Percentiles rank a stretch among this genome's conserved stretches.
Evolutionary conservation across 345 rosid species (phyloP).

Genomic region (Populus davidiana): DNA sequence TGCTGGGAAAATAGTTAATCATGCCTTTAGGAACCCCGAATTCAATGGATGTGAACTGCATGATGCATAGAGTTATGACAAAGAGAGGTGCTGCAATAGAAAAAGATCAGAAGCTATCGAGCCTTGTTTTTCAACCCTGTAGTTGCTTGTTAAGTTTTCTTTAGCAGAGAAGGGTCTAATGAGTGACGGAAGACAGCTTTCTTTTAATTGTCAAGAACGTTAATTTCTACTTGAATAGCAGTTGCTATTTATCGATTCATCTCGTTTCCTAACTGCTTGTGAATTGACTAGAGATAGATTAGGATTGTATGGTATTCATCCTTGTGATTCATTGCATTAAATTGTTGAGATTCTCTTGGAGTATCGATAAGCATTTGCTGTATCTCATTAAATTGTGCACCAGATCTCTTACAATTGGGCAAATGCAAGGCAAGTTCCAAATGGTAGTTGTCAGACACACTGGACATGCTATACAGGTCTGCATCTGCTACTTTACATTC

Average conservation of each 20-base stretch:
- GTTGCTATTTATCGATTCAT: background rate
- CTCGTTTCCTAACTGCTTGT: background rate
- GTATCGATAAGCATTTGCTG: background rate
- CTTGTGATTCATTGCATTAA: no score
- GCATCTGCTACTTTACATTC: background rate
- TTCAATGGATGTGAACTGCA: background rate
- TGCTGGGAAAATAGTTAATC: background rate
- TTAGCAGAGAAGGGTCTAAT: background rate
- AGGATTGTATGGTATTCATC: background rate
- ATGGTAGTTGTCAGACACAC: constrained; percentile 93
- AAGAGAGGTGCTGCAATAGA: background rate
- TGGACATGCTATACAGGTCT: constrained; percentile 97
- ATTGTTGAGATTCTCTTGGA: background rate
- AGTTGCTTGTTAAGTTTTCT: background rate
- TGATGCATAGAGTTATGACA: background rate
- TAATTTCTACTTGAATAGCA: background rate
- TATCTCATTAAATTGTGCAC: constrained; percentile 1
- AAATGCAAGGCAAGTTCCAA: constrained; percentile 99
- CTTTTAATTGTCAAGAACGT: background rate
- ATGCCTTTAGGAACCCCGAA: background rate
- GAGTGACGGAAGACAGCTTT: background rate
- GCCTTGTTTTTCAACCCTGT: background rate
- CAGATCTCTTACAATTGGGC: constrained; percentile 91
- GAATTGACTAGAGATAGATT: background rate
- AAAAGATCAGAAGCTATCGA: background rate